Conservation (phyloP, 306 rosid species). For the Macrotyloma uniflorum region DNA sequence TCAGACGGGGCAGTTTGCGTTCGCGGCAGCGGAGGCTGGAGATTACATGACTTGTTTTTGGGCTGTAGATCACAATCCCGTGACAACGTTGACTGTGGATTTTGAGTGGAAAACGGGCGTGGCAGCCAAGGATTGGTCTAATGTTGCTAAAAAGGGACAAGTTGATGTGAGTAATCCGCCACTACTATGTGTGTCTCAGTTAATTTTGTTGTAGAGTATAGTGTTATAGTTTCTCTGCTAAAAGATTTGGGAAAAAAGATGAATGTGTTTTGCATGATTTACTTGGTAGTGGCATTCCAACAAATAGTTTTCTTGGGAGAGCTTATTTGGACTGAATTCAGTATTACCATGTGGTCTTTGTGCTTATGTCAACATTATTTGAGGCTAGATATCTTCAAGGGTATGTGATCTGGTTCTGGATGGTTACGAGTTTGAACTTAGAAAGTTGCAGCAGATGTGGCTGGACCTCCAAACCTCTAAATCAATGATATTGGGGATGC, state of each 20-base stretch:
- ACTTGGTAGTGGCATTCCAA: neutral
- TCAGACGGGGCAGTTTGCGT: conserved; percentile 71
- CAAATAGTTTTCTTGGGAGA: neutral
- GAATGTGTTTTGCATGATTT: neutral
- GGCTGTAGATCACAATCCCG: conserved; percentile 71
- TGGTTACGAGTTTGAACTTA: neutral
- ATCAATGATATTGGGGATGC: neutral
- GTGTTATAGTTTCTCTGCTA: conserved; percentile 23
- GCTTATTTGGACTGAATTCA: conserved; percentile 17
- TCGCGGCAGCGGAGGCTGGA: conserved; percentile 75
- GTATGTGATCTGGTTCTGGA: conserved; percentile 8
- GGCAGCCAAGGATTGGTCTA: conserved; percentile 93
- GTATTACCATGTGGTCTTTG: conserved; percentile 3
- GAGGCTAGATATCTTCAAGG: neutral
- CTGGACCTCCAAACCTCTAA: neutral
- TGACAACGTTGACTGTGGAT: conserved; percentile 61
- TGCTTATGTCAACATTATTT: conserved; percentile 17
- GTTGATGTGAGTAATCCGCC: conserved; percentile 76
- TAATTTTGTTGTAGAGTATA: neutral
- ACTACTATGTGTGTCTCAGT: neutral
- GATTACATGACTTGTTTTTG: conserved; percentile 91
- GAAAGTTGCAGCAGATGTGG: neutral
- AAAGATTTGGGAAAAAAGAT: neutral
- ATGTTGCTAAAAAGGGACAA: conserved; percentile 91
- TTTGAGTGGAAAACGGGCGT: conserved; percentile 95